Evolutionary conservation across 192 early-diverging fungal species (phyloP), one percentile per base, ranked within the genome.

Genomic region (Spizellomyces sp.): DNA sequence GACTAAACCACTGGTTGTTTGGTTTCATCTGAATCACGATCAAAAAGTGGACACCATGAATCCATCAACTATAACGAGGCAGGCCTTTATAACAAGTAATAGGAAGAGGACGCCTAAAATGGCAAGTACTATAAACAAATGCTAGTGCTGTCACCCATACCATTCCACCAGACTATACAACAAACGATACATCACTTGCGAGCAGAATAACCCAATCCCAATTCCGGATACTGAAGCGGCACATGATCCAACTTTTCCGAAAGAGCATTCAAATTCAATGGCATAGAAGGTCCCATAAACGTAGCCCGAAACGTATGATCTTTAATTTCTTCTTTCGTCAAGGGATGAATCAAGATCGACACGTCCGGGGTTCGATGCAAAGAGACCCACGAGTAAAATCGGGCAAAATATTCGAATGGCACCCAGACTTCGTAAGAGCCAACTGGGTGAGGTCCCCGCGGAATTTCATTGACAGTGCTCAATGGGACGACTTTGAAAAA

Each of bases 361-460:
- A 85, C 77, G 27, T 36, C 27, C 6, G 67, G 68, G 4, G 74
- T 75, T 10, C 86, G 77, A 69, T 87, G 80, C 44, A 84, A 67
- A 5, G 77, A 22, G 66, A 90, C 81, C 79, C 82, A 90, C 0
- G 74, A 75, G 48, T 86, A 88, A 10, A 83, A 80, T 17, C 76
- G 46, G 5, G 82, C 77, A 77, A 90, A 90, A 58, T 83, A 80
- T 66, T 89, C 87, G 9, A 72, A 82, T 6, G 89, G 86, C 59
- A 77, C 70, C 89, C 89, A 90, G 6, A 87, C 81, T 73, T 90
- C 89, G 70, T 86, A 90, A 9, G 52, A 66, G 21, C 83, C 87
- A 55, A 87, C 85, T 8, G 83, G 78, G 62, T 90, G 89, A 41
- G 89, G 89, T 10, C 88, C 89, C 22, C 72, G 58, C 15, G 84